Conservation (phyloP, 2,329 filamentous ascomycete genomes). For the Claviceps africana region DNA sequence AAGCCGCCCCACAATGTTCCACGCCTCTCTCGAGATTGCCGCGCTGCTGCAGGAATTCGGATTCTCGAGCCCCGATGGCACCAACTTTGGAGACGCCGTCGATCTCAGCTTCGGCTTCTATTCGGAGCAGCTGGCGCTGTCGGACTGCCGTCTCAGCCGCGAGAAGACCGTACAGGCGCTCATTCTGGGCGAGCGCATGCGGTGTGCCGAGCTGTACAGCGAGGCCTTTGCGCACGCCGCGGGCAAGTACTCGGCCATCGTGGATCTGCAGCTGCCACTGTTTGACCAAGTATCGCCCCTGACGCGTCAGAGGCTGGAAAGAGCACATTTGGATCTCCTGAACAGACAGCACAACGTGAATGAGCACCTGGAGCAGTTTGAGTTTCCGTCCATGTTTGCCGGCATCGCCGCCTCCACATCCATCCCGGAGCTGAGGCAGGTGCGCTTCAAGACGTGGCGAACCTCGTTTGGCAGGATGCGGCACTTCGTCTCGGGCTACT, state of each 20-base stretch:
- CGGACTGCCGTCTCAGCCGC: slow-evolving; percentile 65
- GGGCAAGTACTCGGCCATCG: slow-evolving; percentile 68
- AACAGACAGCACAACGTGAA: slow-evolving; percentile 58
- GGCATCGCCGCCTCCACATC: slow-evolving; percentile 78
- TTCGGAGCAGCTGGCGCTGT: slow-evolving; percentile 61
- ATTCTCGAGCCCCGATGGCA: slow-evolving; percentile 41
- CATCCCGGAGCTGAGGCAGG: slow-evolving; percentile 56
- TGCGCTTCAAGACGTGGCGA: slow-evolving; percentile 78
- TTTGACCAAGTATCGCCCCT: slow-evolving; percentile 54
- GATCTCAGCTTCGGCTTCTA: slow-evolving; percentile 58
- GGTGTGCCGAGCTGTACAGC: slow-evolving; percentile 68
- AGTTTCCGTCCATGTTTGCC: slow-evolving; percentile 80
- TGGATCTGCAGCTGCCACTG: slow-evolving; percentile 51
- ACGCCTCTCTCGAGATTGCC: slow-evolving; percentile 40
- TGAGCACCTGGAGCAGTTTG: slow-evolving; percentile 67
- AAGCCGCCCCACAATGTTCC: slow-evolving; percentile 35
- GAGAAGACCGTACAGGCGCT: slow-evolving; percentile 85
- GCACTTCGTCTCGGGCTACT: slow-evolving; percentile 55
- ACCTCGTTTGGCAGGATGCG: slow-evolving; percentile 60
- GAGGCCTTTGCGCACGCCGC: slow-evolving; percentile 86
- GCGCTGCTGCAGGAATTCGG: slow-evolving; percentile 41
- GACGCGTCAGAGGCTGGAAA: slow-evolving; percentile 68
- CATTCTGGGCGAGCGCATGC: slow-evolving; percentile 79
- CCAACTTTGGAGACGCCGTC: slow-evolving; percentile 45
- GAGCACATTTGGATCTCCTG: slow-evolving; percentile 66